A percentile compares a stretch with the other conserved stretches of the same genome.
Conservation (phyloP, 2,329 filamentous ascomycete species). For the Fusarium sp. region DNA sequence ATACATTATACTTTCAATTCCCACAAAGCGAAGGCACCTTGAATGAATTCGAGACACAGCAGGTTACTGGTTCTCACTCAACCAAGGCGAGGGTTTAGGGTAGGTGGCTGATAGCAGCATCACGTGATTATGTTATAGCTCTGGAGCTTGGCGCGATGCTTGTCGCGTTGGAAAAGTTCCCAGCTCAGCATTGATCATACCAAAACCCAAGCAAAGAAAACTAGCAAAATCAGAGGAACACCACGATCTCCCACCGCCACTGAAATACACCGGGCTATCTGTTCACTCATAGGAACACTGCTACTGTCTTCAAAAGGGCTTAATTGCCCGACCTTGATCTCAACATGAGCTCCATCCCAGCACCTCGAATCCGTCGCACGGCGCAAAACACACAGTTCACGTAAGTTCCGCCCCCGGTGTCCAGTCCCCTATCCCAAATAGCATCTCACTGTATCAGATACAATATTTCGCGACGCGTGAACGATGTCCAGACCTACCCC, state of each 20-base stretch:
- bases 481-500: slow-evolving; percentile 71
- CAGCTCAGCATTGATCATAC: slow-evolving; percentile 10
- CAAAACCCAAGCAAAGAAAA: slow-evolving; percentile 21
- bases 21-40: not conserved
- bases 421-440: not conserved
- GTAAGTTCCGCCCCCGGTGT: slow-evolving; percentile 47
- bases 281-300: not conserved
- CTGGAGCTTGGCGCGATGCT: slow-evolving; percentile 40
- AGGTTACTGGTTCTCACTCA: not conserved
- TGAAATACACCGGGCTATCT: not conserved
- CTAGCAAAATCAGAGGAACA: not conserved
- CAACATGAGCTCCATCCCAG: slow-evolving; percentile 50
- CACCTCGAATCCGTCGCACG: slow-evolving; percentile 59
- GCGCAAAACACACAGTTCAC: slow-evolving; percentile 63
- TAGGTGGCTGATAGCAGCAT: not conserved
- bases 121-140: slow-evolving; percentile 34
- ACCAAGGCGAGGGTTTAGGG: not conserved
- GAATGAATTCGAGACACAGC: not conserved
- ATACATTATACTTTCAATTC: not conserved
- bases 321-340: slow-evolving; percentile 34
- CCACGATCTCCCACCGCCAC: not conserved
- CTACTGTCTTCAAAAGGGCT: slow-evolving; percentile 29
- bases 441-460: slow-evolving; percentile 59
- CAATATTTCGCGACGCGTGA: slow-evolving; percentile 67
- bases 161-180: slow-evolving; percentile 48